Base-by-base conservation (phyloP, 1,284 basidiomycete species). In the Cutaneotrichosporon dermatis region DNA sequence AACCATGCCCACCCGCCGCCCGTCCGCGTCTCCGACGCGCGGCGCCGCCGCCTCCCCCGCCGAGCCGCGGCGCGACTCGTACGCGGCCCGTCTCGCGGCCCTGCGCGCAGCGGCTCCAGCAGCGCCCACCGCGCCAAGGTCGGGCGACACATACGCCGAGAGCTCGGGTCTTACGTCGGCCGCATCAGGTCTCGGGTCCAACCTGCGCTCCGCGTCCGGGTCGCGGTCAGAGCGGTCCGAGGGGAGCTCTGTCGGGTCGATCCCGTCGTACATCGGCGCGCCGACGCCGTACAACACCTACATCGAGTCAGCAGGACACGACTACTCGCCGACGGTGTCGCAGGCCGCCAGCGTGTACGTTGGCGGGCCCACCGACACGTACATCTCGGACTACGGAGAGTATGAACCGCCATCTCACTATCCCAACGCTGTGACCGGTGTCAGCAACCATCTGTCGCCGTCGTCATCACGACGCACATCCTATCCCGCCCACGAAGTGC, bases 251-350 rank as follows among this genome's bases (percentile, higher is more conserved):
- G 25, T 25, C 12, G 25, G 34, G 6, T 34, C 6, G 7, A 12
- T 36, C 13, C 6, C 33, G 13, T 49, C 33, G 7, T 25, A 33
- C 13, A 25, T 49, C 3, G 53, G 59, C 13, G 68, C 71, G 0
- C 71, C 71, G 2, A 73, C 71, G 13, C 71, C 71, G 4, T 67
- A 59, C 62, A 73, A 73, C 59, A 71, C 71, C 4, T 59, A 62
- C 55, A 59, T 57, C 13, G 63, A 65, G 51, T 39, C 52, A 9
- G 45, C 46, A 12, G 52, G 43, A 6, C 55, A 48, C 44, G 56
- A 12, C 54, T 44, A 49, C 40, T 39, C 12, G 25, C 8, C 50
- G 11, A 55, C 54, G 4, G 11, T 37, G 12, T 49, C 54, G n/a
- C 54, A 49, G 6, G n/a, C 33, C 34, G 39, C 15, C 37, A 55